Evolutionary conservation across 176 grass and related monocot species (phyloP), one percentile per base, ranked within the genome.

Genomic region (Eragrostis nindensis): DNA sequence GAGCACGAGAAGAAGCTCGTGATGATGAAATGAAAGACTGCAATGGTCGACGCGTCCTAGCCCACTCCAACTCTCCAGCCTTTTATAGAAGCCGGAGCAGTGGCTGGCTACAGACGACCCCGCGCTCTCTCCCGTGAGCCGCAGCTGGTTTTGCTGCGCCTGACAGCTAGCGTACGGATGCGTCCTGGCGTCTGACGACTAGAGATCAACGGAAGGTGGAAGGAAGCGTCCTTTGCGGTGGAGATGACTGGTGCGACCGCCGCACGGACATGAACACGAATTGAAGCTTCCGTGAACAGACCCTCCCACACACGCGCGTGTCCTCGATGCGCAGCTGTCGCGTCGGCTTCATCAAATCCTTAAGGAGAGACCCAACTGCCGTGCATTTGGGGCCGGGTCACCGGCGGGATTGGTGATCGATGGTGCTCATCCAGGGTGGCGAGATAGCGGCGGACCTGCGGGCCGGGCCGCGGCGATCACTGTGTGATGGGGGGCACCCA

Each of bases 151-250:
- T 74, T 65, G 47, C 62, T 38, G 45, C 1, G 18, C 18, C 5
- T 24, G 73, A 47, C 64, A 78, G 86, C 60, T 13, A 19, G 41
- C 57, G 88, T 77, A 77, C 73, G 73, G 73, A 62, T 4, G 55
- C 79, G 70, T 79, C 42, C 42, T 40, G 21, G 11, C 66, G 63
- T 89, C 61, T 26, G 84, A 17, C 22, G 53, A 56, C 7, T n/a
- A 48, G 44, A 36, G 70, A 88, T 59, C 27, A 32, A 16, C 43
- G 77, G 91, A 82, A 85, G 76, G 66, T 66, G 61, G 85, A 38
- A 80, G 75, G 83, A 85, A 76, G 88, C 64, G 54, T 24, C 53
- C 21, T 22, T 22, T 21, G 8, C 54, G 6, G 52, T 14, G 48
- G 52, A 6, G 52, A 15, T 12, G 46, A 1, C 16, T 1, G 32